Evolutionary conservation across 1,284 basidiomycete species (phyloP), one percentile per base, ranked within the genome.

Genomic region (Ceratorhiza oryzae-sativae): DNA sequence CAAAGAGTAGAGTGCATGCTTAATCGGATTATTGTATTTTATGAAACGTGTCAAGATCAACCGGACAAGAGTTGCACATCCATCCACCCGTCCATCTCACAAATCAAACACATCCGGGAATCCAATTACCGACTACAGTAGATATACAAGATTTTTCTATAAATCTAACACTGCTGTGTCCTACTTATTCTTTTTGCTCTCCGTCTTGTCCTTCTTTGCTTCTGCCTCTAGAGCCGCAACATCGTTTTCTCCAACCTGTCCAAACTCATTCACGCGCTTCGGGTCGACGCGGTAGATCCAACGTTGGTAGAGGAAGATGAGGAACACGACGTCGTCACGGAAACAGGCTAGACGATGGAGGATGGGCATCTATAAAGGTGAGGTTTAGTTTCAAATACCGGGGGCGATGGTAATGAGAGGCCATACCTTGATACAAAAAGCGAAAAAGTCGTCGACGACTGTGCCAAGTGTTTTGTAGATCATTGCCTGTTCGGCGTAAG

Each of bases 241-340:
- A 36, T 71, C 58, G n/a, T 72, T 53, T 65, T 71, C 61, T 49
- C 63, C 81, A 76, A 94, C 90, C 82, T 96, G 93, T 71, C 96
- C 95, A 79, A 94, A 98, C 83, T 98, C 97, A 81, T 99, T 99
- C 76, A 94, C 86, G 75, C 97, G 90, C 76, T 91, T 93, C 76
- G 90, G 92, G 83, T 99, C 97, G 77, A 97, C 86, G 63, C 94
- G 90, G 83, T 98, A 99, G 80, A 97, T 96, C 92, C 92, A 98
- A 72, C 94, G 89, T 90, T 94, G 91, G 82, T 94, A 94, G 76
- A 94, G 79, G 82, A 93, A 93, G 61, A 94, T 83, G 73, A 93
- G 83, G 82, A 97, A 96, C 68, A 97, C 94, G 27, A 94, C 88
- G 79, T 97, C 94, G 82, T 97, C 94, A 74, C 94, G 87, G 82